These are phyloP conservation scores for Penicillium sp. DNA, from an alignment of 2,329 filamentous ascomycete genomes.

Conservation along the genomic window DNA sequence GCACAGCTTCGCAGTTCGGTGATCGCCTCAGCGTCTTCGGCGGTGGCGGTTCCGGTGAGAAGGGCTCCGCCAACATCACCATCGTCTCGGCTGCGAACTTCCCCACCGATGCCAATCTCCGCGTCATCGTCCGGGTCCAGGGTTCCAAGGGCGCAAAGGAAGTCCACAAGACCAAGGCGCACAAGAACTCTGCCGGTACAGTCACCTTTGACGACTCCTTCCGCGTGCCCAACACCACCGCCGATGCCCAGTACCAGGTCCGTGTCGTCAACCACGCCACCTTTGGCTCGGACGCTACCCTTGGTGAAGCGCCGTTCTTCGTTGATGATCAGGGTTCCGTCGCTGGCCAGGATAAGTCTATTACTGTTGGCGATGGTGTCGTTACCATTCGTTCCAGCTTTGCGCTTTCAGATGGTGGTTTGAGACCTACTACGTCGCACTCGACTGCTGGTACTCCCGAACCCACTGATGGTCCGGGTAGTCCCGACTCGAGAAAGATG, in stretches of 20 bases:
- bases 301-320: slow-evolving; percentile 86
- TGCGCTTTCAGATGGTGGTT: slow-evolving; percentile 48
- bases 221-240: slow-evolving; percentile 67
- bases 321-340: slow-evolving; percentile 74
- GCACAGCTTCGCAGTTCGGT: slow-evolving; percentile 51
- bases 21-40: slow-evolving; percentile 50
- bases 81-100: slow-evolving; percentile 77
- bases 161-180: slow-evolving; percentile 87
- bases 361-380: slow-evolving; percentile 69
- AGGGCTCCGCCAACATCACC: slow-evolving; percentile 75
- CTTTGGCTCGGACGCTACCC: slow-evolving; percentile 76
- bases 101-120: slow-evolving; percentile 73
- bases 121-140: slow-evolving; percentile 68
- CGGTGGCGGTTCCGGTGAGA: slow-evolving; percentile 54
- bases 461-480: slow-evolving; percentile 32
- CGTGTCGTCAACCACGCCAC: slow-evolving; percentile 81
- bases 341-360: slow-evolving; percentile 65
- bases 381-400: slow-evolving; percentile 76
- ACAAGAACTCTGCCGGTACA: slow-evolving; percentile 66
- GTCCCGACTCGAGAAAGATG: slow-evolving; percentile 42
- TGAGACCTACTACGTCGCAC: slow-evolving; percentile 38
- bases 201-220: slow-evolving; percentile 68
- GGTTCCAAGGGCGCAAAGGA: slow-evolving; percentile 68
- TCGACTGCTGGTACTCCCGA: slow-evolving; percentile 30
- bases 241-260: slow-evolving; percentile 83